Evolutionary conservation across 331 rosid species (phyloP), one percentile per base, ranked within the genome.

Genomic region (Malus hybrid): DNA sequence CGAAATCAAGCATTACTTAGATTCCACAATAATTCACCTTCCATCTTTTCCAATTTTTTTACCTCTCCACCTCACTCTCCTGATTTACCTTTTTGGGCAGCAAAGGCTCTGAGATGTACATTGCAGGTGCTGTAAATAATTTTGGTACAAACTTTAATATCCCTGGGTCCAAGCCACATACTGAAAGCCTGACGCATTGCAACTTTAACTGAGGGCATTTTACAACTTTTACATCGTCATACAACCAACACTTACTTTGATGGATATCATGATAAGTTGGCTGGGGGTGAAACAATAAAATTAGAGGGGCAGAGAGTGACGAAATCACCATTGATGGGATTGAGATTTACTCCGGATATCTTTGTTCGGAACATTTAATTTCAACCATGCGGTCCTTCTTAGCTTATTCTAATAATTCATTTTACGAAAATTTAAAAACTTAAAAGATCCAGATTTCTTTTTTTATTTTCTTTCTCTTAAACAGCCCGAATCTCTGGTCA

Each of bases 241-340:
- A 29, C 56, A 52, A 52, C 55, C 8, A 48, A 48, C 56, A 73
- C 73, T 63, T 75, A 82, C 85, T 83, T 82, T 79, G 69, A 78
- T 32, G 56, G n/a, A 15, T 64, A 79, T 75, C 64, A 80, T 78
- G 74, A 79, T 16, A 6, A 16, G 67, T 62, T 63, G 63, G 73
- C 36, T 12, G 19, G 57, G 65, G 22, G 73, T 14, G 46, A 80
- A 76, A 77, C 85, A 69, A 69, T 83, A 64, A 68, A 57, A 44
- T 48, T 34, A 70, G 71, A 44, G 18, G 20, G 39, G 18, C 24
- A 16, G 44, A 15, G 68, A 31, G 77, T 73, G 77, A 82, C 69
- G 80, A 74, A 81, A 80, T 83, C 44, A 36, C 44, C 44, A 36
- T 36, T 0, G 44, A 9, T 36, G 44, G 44, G 11, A 36, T 36